phyloP scores from a whole-genome alignment of 192 early-diverging fungal species.

The Paraglomus occultum region DNA sequence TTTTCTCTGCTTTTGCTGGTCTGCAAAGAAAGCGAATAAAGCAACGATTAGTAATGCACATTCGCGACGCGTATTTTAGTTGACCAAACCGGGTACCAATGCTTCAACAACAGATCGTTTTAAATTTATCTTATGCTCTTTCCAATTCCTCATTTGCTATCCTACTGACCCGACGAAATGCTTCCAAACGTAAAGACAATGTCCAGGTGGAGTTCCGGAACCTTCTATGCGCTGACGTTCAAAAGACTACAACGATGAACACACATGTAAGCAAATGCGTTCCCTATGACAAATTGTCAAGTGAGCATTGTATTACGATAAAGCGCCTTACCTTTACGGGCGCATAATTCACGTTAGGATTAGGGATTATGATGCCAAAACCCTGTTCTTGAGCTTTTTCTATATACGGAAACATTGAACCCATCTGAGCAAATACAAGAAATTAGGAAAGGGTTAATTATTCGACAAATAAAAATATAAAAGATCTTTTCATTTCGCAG shows the following conservation, averaged over 20 bases:
- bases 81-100: too few species aligned
- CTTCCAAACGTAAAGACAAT: conserved; percentile 35
- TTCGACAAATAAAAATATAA: too few species aligned
- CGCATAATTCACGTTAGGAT: too few species aligned
- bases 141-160: not conserved
- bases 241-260: too few species aligned
- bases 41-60: not conserved
- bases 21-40: not conserved
- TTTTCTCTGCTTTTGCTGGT: not conserved
- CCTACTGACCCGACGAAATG: conserved; percentile 25
- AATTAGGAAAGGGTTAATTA: too few species aligned
- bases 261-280: too few species aligned
- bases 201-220: conserved; percentile 28
- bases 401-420: conserved; percentile 36
- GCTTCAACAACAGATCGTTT: too few species aligned
- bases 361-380: conserved; percentile 31
- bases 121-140: not conserved
- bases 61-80: not conserved
- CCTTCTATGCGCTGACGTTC: not conserved
- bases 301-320: too few species aligned
- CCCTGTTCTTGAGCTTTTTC: conserved; percentile 26
- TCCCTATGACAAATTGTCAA: too few species aligned
- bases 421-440: conserved; percentile 15
- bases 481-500: too few species aligned
- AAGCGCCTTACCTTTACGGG: too few species aligned